Evolutionary conservation across 2,329 filamentous ascomycete species (phyloP).

Genomic region (Dryadomyces quercivorus): DNA sequence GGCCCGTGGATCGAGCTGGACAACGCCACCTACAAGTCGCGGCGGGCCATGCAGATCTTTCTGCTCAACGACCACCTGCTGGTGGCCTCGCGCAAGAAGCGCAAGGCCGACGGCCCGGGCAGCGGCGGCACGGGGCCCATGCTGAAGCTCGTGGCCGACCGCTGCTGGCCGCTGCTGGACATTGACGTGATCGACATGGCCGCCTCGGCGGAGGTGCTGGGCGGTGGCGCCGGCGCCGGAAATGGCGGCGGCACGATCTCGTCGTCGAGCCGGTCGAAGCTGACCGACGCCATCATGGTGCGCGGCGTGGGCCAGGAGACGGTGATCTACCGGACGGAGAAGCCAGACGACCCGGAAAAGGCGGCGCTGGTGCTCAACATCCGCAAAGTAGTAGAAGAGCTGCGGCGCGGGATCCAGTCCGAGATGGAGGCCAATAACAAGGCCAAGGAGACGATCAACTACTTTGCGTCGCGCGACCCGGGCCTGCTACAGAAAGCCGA

Average conservation of each 20-base stretch:
- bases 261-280: constrained; percentile 42
- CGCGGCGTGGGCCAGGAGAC: constrained; percentile 76
- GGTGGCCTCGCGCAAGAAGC: constrained; percentile 85
- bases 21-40: constrained; percentile 91
- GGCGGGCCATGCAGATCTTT: constrained; percentile 80
- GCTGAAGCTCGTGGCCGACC: constrained; percentile 78
- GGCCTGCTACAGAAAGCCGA: constrained; percentile 68
- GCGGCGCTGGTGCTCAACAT: constrained; percentile 73
- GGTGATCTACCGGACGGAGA: constrained; percentile 88
- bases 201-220: constrained; percentile 12
- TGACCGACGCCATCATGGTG: constrained; percentile 81
- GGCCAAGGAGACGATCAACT: constrained; percentile 73
- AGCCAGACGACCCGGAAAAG: constrained; percentile 68
- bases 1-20: constrained; percentile 93
- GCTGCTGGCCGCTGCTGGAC: constrained; percentile 87
- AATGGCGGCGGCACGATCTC: neutral
- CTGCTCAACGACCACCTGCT: constrained; percentile 90
- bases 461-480: constrained; percentile 68
- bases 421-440: constrained; percentile 83
- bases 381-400: constrained; percentile 81
- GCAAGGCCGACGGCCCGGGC: constrained; percentile 58
- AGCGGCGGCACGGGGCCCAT: constrained; percentile 33
- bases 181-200: constrained; percentile 87
- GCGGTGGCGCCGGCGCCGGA: constrained; percentile 14
- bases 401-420: constrained; percentile 72